These are phyloP conservation scores for Glomus cerebriforme DNA, from an alignment of 192 early-diverging fungal species.

Conservation along the genomic window DNA sequence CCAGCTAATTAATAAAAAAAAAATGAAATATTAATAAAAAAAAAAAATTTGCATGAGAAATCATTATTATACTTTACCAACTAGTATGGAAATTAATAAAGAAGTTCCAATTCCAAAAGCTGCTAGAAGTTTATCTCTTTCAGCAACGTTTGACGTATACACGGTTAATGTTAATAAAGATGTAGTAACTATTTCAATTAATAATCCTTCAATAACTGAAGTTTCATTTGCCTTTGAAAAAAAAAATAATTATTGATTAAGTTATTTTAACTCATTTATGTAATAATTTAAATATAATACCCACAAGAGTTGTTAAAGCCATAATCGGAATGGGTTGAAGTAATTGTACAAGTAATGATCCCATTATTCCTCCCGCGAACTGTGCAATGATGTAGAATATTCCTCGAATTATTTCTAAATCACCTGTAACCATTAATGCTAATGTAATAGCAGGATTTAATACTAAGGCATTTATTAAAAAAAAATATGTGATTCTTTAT, in stretches of 20 bases:
- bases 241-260: not conserved
- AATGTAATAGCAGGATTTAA: conserved; percentile 13
- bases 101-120: conserved; percentile 5
- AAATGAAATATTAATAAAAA: not conserved
- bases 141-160: not conserved
- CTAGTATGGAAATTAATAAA: conserved; percentile 11
- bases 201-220: not conserved
- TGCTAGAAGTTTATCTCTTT: not conserved
- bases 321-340: not conserved
- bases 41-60: not conserved
- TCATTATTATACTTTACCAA: not conserved
- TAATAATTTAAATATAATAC: not conserved
- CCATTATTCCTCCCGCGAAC: not conserved
- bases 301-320: not conserved
- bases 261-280: too few relatives aligned
- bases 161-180: not conserved
- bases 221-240: not conserved
- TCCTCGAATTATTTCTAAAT: not conserved
- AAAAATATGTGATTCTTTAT: not conserved
- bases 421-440: not conserved
- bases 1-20: not conserved
- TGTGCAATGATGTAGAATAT: not conserved
- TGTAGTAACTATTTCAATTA: not conserved
- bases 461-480: not conserved
- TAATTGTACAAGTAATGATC: not conserved